Percentiles rank a stretch among this genome's conserved stretches.
These are phyloP conservation scores for Pilaira anomala DNA, from an alignment of 192 early-diverging fungal species.

Conservation along the genomic window DNA sequence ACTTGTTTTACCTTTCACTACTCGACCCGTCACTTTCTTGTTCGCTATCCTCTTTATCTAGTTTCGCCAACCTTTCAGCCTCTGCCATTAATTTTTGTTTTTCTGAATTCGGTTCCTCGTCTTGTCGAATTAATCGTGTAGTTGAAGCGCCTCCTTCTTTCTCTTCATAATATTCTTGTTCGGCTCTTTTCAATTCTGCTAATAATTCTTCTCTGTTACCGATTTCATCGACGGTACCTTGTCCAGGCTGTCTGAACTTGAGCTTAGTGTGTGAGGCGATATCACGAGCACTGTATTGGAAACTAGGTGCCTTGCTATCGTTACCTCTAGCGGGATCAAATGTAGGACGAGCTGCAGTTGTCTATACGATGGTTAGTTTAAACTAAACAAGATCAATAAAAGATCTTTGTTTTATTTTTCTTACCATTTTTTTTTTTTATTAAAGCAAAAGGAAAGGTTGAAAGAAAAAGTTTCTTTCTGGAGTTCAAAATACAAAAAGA, in stretches of 20 bases:
- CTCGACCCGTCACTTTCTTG: conserved; percentile 49
- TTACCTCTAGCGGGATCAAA: conserved; percentile 76
- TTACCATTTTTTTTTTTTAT: too few species aligned
- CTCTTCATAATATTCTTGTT: conserved; percentile 60
- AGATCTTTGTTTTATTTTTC: too few species aligned
- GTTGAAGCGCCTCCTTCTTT: conserved; percentile 25
- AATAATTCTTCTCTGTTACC: conserved; percentile 57
- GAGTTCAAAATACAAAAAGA: neutral
- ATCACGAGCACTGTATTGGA: conserved; percentile 64
- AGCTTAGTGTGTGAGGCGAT: conserved; percentile 74
- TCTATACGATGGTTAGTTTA: conserved; percentile 28
- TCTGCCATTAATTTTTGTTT: conserved; percentile 40
- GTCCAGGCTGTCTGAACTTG: conserved; percentile 70
- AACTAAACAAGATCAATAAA: neutral
- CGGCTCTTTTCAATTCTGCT: conserved; percentile 62
- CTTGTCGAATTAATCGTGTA: conserved; percentile 22
- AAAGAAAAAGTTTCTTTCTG: neutral
- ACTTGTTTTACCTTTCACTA: conserved; percentile 30
- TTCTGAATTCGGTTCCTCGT: conserved; percentile 33
- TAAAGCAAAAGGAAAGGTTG: neutral
- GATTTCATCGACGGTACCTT: conserved; percentile 56
- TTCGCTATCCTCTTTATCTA: conserved; percentile 61
- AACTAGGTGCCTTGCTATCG: conserved; percentile 57
- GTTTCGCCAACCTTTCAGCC: conserved; percentile 44
- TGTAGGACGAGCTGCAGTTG: conserved; percentile 70